Evolutionary conservation across 1,139 yeast species (phyloP).

Genomic region (Blastobotrys ciferrii): DNA sequence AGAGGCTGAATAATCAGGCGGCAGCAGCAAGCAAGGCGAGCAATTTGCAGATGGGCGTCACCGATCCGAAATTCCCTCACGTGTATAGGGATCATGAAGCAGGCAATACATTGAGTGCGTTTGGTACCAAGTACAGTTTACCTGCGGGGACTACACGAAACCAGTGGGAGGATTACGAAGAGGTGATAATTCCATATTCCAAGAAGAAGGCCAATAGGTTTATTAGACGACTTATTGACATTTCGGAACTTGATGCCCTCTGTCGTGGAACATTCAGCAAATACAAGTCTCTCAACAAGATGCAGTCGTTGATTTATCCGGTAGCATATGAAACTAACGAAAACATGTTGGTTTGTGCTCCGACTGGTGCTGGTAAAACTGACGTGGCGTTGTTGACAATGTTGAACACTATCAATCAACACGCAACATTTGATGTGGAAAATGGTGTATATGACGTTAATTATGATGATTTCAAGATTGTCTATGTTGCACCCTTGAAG

Average conservation of each 20-base stretch:
- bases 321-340: constrained; percentile 92
- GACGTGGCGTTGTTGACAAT: constrained; percentile 90
- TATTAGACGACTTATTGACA: constrained; percentile 54
- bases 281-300: constrained; percentile 74
- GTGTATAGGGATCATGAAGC: constrained; percentile 73
- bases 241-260: constrained; percentile 65
- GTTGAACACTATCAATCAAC: constrained; percentile 76
- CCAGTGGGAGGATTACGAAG: constrained; percentile 62
- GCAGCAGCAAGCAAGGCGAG: constrained; percentile 43
- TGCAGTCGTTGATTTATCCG: constrained; percentile 90
- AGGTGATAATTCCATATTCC: constrained; percentile 78
- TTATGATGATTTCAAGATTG: constrained; percentile 80
- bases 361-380: constrained; percentile 99
- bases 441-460: constrained; percentile 62
- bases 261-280: constrained; percentile 84
- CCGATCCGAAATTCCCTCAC: constrained; percentile 71
- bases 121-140: constrained; percentile 74
- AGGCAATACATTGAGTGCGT: constrained; percentile 66
- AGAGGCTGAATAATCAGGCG: constrained; percentile 54
- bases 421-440: constrained; percentile 45
- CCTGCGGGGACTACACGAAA: constrained; percentile 81
- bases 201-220: constrained; percentile 45
- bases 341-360: constrained; percentile 97
- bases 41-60: constrained; percentile 47
- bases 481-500: constrained; percentile 93